Percentiles rank a stretch among this genome's conserved stretches.
Evolutionary conservation across 768 basidiomycete species (phyloP).

Genomic region (Amanita jacksonii): DNA sequence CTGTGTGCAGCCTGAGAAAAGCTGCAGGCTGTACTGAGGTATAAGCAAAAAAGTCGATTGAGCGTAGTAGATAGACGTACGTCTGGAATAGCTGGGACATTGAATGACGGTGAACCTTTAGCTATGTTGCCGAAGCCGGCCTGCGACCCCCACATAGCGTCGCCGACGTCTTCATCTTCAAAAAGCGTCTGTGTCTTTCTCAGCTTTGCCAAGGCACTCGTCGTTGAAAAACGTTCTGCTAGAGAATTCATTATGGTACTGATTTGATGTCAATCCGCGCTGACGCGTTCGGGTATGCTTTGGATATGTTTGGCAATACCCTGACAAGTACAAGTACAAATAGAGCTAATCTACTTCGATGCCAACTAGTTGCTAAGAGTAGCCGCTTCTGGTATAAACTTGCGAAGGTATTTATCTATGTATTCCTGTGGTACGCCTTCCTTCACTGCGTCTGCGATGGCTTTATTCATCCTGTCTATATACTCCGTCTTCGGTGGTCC

Average conservation of each 20-base stretch:
- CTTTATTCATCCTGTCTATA: slow-evolving; percentile 35
- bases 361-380: not conserved
- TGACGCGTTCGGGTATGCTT: slow-evolving; percentile 29
- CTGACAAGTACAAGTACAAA: too few relatives aligned
- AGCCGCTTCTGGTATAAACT: slow-evolving; percentile 24
- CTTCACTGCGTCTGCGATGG: slow-evolving; percentile 30
- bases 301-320: slow-evolving; percentile 4
- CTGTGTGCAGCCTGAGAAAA: slow-evolving; percentile 89
- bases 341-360: too few relatives aligned
- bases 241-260: slow-evolving; percentile 58
- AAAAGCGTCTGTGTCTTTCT: slow-evolving; percentile 36
- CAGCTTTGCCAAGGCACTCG: slow-evolving; percentile 38
- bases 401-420: slow-evolving; percentile 33
- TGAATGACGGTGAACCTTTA: slow-evolving; percentile 64
- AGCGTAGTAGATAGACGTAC: slow-evolving; percentile 35
- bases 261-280: slow-evolving; percentile 15
- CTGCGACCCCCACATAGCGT: slow-evolving; percentile 73
- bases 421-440: slow-evolving; percentile 32
- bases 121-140: slow-evolving; percentile 74
- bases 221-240: slow-evolving; percentile 55
- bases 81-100: slow-evolving; percentile 64
- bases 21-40: slow-evolving; percentile 57
- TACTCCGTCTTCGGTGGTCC: slow-evolving; percentile 32
- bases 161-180: slow-evolving; percentile 56
- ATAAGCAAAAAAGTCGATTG: not conserved